Evolutionary conservation across 1,284 basidiomycete genomes (phyloP).

Genomic region (Moniliophthora roreri): DNA sequence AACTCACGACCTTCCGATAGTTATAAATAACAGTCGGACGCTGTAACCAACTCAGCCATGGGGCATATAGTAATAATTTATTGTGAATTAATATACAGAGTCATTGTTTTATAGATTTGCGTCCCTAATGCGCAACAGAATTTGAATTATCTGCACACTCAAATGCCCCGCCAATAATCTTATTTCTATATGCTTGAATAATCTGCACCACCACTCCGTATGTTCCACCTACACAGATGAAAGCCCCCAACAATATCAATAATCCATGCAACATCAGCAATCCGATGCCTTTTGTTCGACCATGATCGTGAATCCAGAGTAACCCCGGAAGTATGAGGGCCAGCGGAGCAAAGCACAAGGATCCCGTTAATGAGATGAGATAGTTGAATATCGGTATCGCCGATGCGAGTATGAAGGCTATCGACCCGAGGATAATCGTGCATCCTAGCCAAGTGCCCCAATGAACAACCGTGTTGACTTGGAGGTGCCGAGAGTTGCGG

Average conservation of each 20-base stretch:
- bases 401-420: background rate
- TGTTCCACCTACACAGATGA: background rate
- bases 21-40: slow-evolving; percentile 83
- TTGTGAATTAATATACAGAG: no score
- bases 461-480: background rate
- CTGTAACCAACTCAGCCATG: slow-evolving; percentile 83
- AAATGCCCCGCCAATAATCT: background rate
- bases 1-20: slow-evolving; percentile 79
- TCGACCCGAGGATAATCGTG: background rate
- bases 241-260: background rate
- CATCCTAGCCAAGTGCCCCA: slow-evolving; percentile 1
- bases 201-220: background rate
- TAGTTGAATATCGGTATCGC: slow-evolving; percentile 2
- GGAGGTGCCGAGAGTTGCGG: background rate
- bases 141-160: no score
- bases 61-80: no score
- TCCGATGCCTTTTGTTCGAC: background rate
- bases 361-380: background rate
- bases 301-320: background rate
- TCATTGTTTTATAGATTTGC: no score
- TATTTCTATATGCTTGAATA: background rate
- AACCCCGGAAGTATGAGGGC: background rate
- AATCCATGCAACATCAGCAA: background rate
- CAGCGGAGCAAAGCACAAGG: background rate
- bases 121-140: no score